phyloP scores from a whole-genome alignment of 768 basidiomycete species.

The Naganishia vaughanmartiniae region DNA sequence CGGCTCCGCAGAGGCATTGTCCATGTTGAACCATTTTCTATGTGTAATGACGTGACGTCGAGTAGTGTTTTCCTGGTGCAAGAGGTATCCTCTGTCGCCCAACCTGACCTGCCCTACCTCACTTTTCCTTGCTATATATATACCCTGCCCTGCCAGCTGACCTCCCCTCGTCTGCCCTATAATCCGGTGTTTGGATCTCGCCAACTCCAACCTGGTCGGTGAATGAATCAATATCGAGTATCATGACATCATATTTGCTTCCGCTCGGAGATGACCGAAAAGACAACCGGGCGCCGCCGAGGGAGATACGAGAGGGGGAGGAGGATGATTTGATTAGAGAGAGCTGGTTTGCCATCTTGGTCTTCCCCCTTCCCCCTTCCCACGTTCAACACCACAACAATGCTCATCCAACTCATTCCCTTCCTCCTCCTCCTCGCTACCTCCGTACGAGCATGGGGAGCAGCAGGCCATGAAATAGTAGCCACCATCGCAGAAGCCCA shows the following conservation, averaged over 20 bases:
- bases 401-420: not conserved
- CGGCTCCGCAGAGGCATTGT: slow-evolving; percentile 40
- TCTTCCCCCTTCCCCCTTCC: not conserved
- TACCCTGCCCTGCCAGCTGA: no score
- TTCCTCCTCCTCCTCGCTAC: not conserved
- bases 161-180: no score
- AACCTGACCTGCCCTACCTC: no score
- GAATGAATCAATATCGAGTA: not conserved
- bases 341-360: not conserved
- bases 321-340: not conserved
- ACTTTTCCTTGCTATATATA: no score
- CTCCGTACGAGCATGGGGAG: not conserved
- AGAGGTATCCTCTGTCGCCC: no score
- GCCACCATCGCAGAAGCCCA: slow-evolving; percentile 94
- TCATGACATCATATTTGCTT: not conserved
- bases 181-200: no score
- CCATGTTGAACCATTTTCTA: slow-evolving; percentile 29
- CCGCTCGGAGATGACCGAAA: not conserved
- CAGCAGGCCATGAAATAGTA: slow-evolving; percentile 78
- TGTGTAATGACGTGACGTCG: no score
- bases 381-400: not conserved
- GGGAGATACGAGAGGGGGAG: not conserved
- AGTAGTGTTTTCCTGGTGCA: no score
- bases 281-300: no score
- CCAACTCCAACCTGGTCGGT: no score